Evolutionary conservation across 2,329 filamentous ascomycete species (phyloP).

Genomic region (Aspergillus jensenii): DNA sequence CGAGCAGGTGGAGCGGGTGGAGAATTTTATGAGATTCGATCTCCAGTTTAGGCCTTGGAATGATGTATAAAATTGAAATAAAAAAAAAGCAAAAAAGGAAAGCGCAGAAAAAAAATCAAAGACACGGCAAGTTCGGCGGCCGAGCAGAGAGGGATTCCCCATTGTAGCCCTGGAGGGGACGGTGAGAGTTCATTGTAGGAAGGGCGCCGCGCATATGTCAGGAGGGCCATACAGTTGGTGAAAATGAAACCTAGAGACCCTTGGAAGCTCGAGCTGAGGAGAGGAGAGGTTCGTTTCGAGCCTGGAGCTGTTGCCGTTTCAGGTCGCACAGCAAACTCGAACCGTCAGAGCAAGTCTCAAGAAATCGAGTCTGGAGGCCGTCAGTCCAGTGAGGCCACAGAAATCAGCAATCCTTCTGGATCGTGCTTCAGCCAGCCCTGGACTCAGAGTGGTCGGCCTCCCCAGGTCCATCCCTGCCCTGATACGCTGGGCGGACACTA

Average conservation of each 20-base stretch:
- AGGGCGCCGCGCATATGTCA: conserved; percentile 17
- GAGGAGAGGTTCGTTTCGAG: neutral
- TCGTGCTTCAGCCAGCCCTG: conserved; percentile 23
- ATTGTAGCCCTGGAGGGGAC: neutral
- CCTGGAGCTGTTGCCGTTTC: neutral
- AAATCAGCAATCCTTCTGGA: conserved; percentile 1
- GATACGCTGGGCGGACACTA: conserved; percentile 36
- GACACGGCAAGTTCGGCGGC: conserved; percentile 9
- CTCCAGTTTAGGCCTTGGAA: conserved; percentile 23
- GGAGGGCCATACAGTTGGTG: conserved; percentile 4
- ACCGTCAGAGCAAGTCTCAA: conserved; percentile 6
- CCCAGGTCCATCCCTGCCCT: conserved; percentile 16
- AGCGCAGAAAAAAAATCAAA: conserved; percentile 10
- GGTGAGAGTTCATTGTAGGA: neutral
- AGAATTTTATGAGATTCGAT: conserved; percentile 34
- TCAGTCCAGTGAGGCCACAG: neutral
- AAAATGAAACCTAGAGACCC: conserved; percentile 1
- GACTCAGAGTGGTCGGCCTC: conserved; percentile 11
- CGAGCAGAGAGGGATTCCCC: conserved; percentile 7
- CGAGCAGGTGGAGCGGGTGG: conserved; percentile 31
- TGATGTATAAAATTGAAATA: conserved; percentile 18
- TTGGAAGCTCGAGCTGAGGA: neutral
- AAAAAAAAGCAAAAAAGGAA: conserved; percentile 12
- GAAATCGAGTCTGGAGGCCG: conserved; percentile 4
- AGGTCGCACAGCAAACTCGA: conserved; percentile 12